Percentiles rank a stretch among this genome's conserved stretches.
Evolutionary conservation across 495 filamentous ascomycete genomes (phyloP).

Genomic region (Rusavskia elegans): DNA sequence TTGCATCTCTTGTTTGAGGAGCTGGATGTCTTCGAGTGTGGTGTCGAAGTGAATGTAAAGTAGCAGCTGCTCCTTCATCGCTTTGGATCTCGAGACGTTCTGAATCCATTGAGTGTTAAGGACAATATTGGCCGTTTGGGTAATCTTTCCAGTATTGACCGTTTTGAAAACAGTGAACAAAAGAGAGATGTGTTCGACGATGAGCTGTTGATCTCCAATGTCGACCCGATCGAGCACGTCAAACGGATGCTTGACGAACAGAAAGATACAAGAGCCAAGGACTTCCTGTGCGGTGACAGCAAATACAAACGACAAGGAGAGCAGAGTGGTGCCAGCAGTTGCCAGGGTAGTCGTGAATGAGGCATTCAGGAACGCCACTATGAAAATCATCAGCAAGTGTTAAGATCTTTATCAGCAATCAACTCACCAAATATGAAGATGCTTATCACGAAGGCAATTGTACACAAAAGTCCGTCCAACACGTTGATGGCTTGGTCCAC

Average conservation of each 20-base stretch:
- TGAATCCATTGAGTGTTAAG: conserved; percentile 87
- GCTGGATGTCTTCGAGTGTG: conserved; percentile 70
- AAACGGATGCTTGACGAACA: conserved; percentile 92
- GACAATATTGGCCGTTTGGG: conserved; percentile 80
- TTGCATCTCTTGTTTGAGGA: conserved; percentile 65
- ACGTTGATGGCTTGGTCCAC: conserved; percentile 89
- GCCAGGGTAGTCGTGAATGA: conserved; percentile 76
- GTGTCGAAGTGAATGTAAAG: conserved; percentile 75
- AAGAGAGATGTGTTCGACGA: conserved; percentile 87
- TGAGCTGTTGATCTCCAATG: conserved; percentile 52
- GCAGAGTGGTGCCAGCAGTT: conserved; percentile 85
- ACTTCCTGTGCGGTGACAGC: conserved; percentile 83
- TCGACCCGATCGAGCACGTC: conserved; percentile 93
- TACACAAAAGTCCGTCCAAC: conserved; percentile 67
- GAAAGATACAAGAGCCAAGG: conserved; percentile 88
- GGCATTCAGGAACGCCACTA: conserved; percentile 68
- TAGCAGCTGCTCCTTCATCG: conserved; percentile 76
- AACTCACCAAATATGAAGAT: conserved; percentile 69
- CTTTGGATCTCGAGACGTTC: conserved; percentile 76
- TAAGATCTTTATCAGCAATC: too few species aligned
- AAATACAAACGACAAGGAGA: conserved; percentile 91
- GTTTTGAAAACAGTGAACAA: conserved; percentile 87
- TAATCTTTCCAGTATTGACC: conserved; percentile 64
- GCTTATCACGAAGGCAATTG: conserved; percentile 62
- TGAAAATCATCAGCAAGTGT: conserved; percentile 10